Evolutionary conservation across 2,329 filamentous ascomycete species (phyloP), one percentile per base, ranked within the genome.

Genomic region (Aspergillus neoniger): DNA sequence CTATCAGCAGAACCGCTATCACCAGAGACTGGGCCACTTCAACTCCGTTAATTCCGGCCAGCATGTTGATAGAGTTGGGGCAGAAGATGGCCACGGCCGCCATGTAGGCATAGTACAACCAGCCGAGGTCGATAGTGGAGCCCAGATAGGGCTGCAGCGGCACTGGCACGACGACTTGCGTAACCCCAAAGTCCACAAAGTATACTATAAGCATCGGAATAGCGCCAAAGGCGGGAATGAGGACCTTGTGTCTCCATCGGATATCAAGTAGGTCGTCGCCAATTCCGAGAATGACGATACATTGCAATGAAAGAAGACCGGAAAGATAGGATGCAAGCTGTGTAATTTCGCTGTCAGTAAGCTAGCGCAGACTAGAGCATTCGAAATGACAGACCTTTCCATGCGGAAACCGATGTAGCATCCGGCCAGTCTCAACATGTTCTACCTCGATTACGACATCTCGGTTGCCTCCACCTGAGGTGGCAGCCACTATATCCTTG

Each of bases 21-120:
- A 96, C 91, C 64, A 99, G 82, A 61, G 92, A 97, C 79, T 99
- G 95, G 10, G 90, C 88, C 58, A 98, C 95, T 77, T 99, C 95
- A 74, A 99, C 95, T 58, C 95, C 95, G 77, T 99, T 99, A 77
- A 99, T 91, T n/a, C 95, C 95, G 0, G 95, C 95, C n/a, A 99
- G 83, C 79, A 99, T 99, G 82, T 99, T 99, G 85, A 99, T 99
- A 77, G 92, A 92, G 80, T 99, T 98, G 6, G 95, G 93, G 68
- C 92, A 96, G 81, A 99, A 99, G 76, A 99, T 99, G 74, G 94
- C 91, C 67, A 99, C 86, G 59, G 91, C 89, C 55, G 92, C 91
- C 95, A 99, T 99, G 83, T 98, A 99, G 72, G 89, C 81, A 80
- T 99, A 99, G 85, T 99, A 99, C 59, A 91, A 80, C 74, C 86